Percentiles rank a stretch among this genome's conserved stretches.
Conservation (phyloP, 768 basidiomycete species). For the Tricholoma flavovirens region DNA sequence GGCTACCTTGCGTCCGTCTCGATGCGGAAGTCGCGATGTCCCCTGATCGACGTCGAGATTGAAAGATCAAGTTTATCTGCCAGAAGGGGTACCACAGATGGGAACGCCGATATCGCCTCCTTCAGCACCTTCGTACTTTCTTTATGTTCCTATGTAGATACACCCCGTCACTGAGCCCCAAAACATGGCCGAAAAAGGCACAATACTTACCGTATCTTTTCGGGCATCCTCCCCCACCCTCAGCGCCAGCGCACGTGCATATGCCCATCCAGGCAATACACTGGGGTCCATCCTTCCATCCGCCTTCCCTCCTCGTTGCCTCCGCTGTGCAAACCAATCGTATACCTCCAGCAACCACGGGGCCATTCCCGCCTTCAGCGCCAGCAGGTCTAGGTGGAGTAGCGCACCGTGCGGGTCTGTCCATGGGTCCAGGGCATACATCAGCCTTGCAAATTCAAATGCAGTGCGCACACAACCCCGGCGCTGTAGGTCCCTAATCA, state of each 20-base stretch:
- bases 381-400: constrained; percentile 80
- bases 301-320: constrained; percentile 10
- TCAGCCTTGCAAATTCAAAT: constrained; percentile 85
- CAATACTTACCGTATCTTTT: constrained; percentile 30
- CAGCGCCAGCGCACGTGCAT: constrained; percentile 64
- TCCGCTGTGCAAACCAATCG: constrained; percentile 35
- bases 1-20: constrained; percentile 59
- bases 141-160: constrained; percentile 43
- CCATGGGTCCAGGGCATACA: constrained; percentile 81
- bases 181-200: not conserved
- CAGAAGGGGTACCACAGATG: constrained; percentile 73
- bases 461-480: constrained; percentile 85
- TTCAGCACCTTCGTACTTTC: constrained; percentile 63
- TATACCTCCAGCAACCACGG: constrained; percentile 77
- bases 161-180: not conserved
- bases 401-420: constrained; percentile 85
- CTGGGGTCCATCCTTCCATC: constrained; percentile 42
- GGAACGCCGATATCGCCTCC: constrained; percentile 73
- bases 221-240: constrained; percentile 43
- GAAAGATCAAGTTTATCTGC: constrained; percentile 80
- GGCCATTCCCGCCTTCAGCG: constrained; percentile 73
- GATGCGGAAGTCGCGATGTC: constrained; percentile 62
- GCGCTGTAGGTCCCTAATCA: constrained; percentile 73
- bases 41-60: constrained; percentile 51
- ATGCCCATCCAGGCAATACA: constrained; percentile 73